Percentiles rank a stretch among this genome's conserved stretches.
phyloP scores from a whole-genome alignment of 1,284 basidiomycete genomes.

The Peniophora sp. region DNA sequence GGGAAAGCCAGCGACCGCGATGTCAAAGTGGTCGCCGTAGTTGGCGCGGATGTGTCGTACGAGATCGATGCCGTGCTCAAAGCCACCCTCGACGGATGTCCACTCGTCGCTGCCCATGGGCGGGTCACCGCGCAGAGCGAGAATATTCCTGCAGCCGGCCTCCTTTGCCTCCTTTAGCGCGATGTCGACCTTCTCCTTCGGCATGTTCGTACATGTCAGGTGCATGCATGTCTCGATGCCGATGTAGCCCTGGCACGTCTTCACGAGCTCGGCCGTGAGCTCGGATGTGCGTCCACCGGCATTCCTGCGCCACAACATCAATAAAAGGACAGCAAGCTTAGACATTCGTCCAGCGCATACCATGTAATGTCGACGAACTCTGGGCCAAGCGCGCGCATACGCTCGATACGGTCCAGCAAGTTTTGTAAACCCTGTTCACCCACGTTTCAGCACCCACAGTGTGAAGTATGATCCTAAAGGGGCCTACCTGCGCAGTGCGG shows the following conservation, averaged over 20 bases:
- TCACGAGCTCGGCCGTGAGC: slow-evolving; percentile 91
- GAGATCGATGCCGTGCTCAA: slow-evolving; percentile 86
- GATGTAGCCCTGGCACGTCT: slow-evolving; percentile 87
- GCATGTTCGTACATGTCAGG: slow-evolving; percentile 98
- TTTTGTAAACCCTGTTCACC: slow-evolving; percentile 79
- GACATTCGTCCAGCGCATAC: slow-evolving; percentile 31
- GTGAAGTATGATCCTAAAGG: background rate
- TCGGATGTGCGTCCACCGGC: slow-evolving; percentile 94
- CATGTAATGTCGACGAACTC: slow-evolving; percentile 99
- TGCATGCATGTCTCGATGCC: slow-evolving; percentile 98
- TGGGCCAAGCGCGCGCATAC: slow-evolving; percentile 92
- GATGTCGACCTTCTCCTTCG: slow-evolving; percentile 86
- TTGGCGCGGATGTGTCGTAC: slow-evolving; percentile 77
- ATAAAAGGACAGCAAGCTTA: background rate
- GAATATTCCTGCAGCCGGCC: slow-evolving; percentile 89
- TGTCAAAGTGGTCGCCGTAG: slow-evolving; percentile 90
- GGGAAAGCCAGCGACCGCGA: slow-evolving; percentile 90
- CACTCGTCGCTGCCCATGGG: slow-evolving; percentile 84
- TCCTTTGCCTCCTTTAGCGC: slow-evolving; percentile 85
- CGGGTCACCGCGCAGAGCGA: slow-evolving; percentile 93
- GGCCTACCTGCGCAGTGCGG: slow-evolving; percentile 80
- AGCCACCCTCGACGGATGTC: slow-evolving; percentile 86
- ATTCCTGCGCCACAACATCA: slow-evolving; percentile 52
- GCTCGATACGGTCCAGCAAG: slow-evolving; percentile 92
- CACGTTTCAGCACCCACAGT: background rate